A percentile compares a stretch with the other conserved stretches of the same genome.
Conservation (phyloP, 768 basidiomycete genomes). For the Megacollybia marginata region DNA sequence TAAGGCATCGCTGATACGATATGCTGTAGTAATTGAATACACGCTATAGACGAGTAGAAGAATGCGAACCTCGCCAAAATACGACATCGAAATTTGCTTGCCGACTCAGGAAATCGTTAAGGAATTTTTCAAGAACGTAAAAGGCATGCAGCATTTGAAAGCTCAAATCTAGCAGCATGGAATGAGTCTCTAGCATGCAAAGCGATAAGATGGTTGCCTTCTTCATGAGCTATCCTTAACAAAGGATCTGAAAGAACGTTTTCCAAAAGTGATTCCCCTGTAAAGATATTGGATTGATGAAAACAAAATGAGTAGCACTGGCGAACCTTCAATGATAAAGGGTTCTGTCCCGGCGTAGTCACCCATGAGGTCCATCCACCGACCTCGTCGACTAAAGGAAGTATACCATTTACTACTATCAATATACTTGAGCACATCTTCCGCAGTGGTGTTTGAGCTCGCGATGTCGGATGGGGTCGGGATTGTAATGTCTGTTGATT, state of each 20-base stretch:
- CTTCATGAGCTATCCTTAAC: constrained; percentile 44
- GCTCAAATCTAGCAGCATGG: constrained; percentile 30
- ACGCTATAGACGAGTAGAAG: too few relatives aligned
- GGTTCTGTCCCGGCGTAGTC: constrained; percentile 64
- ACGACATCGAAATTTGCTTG: constrained; percentile 53
- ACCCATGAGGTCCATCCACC: constrained; percentile 67
- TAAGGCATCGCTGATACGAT: too few relatives aligned
- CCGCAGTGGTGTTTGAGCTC: too few relatives aligned
- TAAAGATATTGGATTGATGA: constrained; percentile 1
- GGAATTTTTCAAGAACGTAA: constrained; percentile 41
- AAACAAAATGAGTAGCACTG: not conserved
- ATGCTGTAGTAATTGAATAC: too few relatives aligned
- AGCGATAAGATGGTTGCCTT: constrained; percentile 25
- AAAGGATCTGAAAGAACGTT: constrained; percentile 51
- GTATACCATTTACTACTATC: constrained; percentile 27
- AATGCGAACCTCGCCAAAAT: constrained; percentile 47
- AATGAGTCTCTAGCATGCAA: constrained; percentile 1
- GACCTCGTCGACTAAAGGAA: constrained; percentile 23
- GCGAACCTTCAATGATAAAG: constrained; percentile 57
- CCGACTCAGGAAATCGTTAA: constrained; percentile 41
- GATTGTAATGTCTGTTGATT: too few relatives aligned
- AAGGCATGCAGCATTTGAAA: constrained; percentile 63
- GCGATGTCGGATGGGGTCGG: too few relatives aligned
- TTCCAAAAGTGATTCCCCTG: constrained; percentile 59
- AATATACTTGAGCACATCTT: too few relatives aligned